Conservation (phyloP, 257 asterid species). For the Solanum bulbocastanum region DNA sequence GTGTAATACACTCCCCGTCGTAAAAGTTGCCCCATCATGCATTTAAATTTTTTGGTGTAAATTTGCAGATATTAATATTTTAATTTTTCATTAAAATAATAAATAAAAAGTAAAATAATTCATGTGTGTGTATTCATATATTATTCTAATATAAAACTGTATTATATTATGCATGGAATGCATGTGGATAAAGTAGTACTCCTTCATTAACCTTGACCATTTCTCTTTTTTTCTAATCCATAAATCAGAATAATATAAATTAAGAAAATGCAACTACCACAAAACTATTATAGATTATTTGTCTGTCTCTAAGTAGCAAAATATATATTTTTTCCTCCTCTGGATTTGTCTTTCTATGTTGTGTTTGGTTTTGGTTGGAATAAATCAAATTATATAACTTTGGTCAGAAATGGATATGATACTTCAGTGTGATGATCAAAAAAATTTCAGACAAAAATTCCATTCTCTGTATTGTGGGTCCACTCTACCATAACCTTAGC, state of each 20-base stretch:
- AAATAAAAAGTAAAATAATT: neutral
- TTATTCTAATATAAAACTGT: neutral
- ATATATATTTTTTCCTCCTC: neutral
- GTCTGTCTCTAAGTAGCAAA: conserved; percentile 2
- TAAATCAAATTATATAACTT: neutral
- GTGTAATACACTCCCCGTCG: too few relatives aligned
- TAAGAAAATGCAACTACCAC: neutral
- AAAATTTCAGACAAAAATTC: conserved; percentile 6
- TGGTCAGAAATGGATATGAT: neutral
- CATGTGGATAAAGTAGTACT: conserved; percentile 23
- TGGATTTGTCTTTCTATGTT: conserved; percentile 5
- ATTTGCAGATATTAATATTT: too few relatives aligned
- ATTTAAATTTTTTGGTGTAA: neutral
- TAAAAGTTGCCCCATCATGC: neutral
- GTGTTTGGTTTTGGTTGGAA: conserved; percentile 1
- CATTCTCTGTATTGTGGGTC: neutral
- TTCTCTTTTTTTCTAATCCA: neutral
- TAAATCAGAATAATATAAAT: neutral
- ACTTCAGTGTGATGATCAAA: neutral
- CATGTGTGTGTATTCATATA: neutral
- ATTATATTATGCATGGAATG: conserved; percentile 8
- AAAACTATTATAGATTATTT: neutral
- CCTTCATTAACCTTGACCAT: neutral
- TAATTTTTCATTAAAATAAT: neutral
- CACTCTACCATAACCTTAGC: neutral